Percentiles rank a stretch among this genome's conserved stretches.
These are phyloP conservation scores for Entomortierella chlamydospora DNA, from an alignment of 192 early-diverging fungal species.

Conservation along the genomic window DNA sequence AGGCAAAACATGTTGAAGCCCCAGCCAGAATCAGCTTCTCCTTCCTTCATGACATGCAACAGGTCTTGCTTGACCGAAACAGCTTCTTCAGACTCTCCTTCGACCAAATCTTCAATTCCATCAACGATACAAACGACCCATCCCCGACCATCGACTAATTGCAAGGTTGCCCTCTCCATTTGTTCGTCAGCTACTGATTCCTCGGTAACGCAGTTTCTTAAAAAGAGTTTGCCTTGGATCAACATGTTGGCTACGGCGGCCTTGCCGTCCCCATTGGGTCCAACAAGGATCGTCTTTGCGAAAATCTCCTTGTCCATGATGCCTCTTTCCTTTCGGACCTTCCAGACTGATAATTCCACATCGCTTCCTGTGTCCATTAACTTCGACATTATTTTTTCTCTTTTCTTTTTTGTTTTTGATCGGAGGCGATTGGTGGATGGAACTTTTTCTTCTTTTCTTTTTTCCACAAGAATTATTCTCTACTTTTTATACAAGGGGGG, in stretches of 20 bases:
- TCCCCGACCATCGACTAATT: slow-evolving; percentile 7
- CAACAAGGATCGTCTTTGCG: slow-evolving; percentile 1
- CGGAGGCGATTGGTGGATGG: too few species aligned
- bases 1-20: not conserved
- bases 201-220: not conserved
- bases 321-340: not conserved
- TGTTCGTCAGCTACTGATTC: not conserved
- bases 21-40: not conserved
- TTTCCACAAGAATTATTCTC: too few species aligned
- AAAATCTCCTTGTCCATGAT: slow-evolving; percentile 1
- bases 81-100: not conserved
- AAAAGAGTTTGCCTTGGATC: slow-evolving; percentile 3
- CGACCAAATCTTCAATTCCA: not conserved
- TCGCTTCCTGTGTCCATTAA: not conserved
- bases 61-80: not conserved
- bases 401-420: too few species aligned
- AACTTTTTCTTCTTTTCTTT: too few species aligned
- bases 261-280: not conserved
- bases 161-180: not conserved
- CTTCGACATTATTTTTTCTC: too few species aligned
- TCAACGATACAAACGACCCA: slow-evolving; percentile 1
- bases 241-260: not conserved
- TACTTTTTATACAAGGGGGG: too few species aligned
- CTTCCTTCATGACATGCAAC: not conserved
- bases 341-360: not conserved